A percentile compares a stretch with the other conserved stretches of the same genome.
Evolutionary conservation across 768 basidiomycete genomes (phyloP).

Genomic region (Xerocomellus chrysenteron): DNA sequence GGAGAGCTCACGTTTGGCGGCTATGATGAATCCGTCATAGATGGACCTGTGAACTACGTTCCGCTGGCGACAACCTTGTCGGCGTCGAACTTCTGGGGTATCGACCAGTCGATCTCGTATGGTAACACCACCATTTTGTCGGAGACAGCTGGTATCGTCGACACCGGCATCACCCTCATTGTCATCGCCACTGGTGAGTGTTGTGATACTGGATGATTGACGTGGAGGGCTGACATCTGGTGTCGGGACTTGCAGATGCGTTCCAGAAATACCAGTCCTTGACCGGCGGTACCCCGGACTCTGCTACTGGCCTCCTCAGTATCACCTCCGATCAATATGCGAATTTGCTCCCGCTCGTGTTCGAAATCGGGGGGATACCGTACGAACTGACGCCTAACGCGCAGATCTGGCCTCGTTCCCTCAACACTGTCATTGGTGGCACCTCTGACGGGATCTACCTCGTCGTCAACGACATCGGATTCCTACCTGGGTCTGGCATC

Average conservation of each 20-base stretch:
- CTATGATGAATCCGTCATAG: conserved; percentile 15
- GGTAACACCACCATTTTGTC: conserved; percentile 21
- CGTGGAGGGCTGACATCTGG: background rate
- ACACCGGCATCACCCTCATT: conserved; percentile 32
- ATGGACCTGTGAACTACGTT: conserved; percentile 18
- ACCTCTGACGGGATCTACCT: conserved; percentile 25
- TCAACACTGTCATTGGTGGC: conserved; percentile 30
- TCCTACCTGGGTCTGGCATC: conserved; percentile 2
- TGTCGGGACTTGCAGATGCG: conserved; percentile 19
- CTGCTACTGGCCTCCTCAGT: conserved; percentile 26
- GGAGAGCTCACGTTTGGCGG: conserved; percentile 32
- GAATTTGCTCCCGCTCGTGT: conserved; percentile 23
- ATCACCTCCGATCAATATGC: conserved; percentile 25
- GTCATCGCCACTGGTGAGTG: conserved; percentile 21
- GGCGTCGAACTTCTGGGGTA: too few species aligned
- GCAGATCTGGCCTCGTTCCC: conserved; percentile 34
- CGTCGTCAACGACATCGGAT: conserved; percentile 21
- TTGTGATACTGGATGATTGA: background rate
- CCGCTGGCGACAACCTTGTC: conserved; percentile 23
- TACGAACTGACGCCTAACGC: conserved; percentile 22
- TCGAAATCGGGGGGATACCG: conserved; percentile 18
- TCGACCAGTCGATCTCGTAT: conserved; percentile 31
- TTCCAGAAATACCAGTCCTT: conserved; percentile 18
- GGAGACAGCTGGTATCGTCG: conserved; percentile 31
- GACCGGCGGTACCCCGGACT: conserved; percentile 28